These are phyloP conservation scores for Colletotrichum tropicale DNA, from an alignment of 2,329 filamentous ascomycete species.

Conservation along the genomic window DNA sequence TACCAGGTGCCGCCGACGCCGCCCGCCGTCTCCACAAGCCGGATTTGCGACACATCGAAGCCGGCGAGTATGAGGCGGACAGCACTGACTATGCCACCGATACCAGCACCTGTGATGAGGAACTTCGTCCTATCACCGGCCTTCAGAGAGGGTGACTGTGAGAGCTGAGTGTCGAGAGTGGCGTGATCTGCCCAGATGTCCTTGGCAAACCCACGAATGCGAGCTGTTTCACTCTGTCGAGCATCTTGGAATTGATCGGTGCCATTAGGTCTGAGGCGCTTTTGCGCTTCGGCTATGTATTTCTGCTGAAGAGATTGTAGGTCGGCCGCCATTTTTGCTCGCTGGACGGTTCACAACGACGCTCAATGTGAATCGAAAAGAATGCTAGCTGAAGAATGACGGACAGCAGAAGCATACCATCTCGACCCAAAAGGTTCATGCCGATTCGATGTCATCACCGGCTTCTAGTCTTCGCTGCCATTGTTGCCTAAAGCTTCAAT, in stretches of 20 bases:
- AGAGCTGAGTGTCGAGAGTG: not conserved
- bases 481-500: not conserved
- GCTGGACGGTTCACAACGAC: not conserved
- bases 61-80: constrained; percentile 26
- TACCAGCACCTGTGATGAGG: constrained; percentile 39
- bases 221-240: not conserved
- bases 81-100: constrained; percentile 34
- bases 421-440: not conserved
- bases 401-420: not conserved
- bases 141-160: not conserved
- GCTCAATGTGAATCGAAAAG: not conserved
- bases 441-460: not conserved
- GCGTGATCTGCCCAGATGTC: not conserved
- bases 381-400: not conserved
- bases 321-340: not conserved
- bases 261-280: not conserved
- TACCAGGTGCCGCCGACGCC: constrained; percentile 57
- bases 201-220: not conserved
- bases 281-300: not conserved
- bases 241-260: not conserved
- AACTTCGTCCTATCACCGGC: constrained; percentile 21
- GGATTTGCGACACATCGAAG: constrained; percentile 36
- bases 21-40: constrained; percentile 43
- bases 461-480: not conserved
- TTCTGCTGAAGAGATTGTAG: not conserved